phyloP scores from a whole-genome alignment of 768 basidiomycete species.

The Fomitopsis pulvina region DNA sequence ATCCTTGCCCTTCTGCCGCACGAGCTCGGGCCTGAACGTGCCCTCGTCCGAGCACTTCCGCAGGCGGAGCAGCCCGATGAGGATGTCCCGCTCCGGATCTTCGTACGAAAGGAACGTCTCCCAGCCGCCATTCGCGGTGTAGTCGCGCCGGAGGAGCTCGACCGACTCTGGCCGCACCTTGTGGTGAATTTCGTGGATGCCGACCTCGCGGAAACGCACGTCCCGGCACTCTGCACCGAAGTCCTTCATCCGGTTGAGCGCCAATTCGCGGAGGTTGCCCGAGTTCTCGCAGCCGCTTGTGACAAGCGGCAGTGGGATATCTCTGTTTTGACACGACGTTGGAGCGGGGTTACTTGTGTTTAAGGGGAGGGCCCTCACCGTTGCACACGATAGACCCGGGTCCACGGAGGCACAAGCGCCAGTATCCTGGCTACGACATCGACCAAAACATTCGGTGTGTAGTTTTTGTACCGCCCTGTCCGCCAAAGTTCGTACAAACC shows the following conservation, averaged over 20 bases:
- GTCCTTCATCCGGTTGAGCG: conserved; percentile 97
- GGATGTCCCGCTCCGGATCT: conserved; percentile 94
- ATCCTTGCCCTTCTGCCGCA: conserved; percentile 55
- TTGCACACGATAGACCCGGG: conserved; percentile 95
- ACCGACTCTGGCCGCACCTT: conserved; percentile 94
- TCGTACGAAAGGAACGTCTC: conserved; percentile 99
- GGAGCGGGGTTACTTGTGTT: not conserved
- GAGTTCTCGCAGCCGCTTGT: conserved; percentile 97
- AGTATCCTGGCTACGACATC: conserved; percentile 96
- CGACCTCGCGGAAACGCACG: conserved; percentile 96
- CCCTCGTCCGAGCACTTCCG: conserved; percentile 96
- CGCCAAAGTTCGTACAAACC: conserved; percentile 95
- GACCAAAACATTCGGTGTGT: conserved; percentile 97
- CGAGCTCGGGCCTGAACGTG: conserved; percentile 91
- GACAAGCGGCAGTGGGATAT: conserved; percentile 95
- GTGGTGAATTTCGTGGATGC: conserved; percentile 97
- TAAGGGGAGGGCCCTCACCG: conserved; percentile 37
- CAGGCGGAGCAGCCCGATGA: conserved; percentile 86
- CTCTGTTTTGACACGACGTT: conserved; percentile 39
- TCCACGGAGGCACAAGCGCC: conserved; percentile 98
- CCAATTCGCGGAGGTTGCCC: conserved; percentile 93
- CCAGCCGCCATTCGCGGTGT: conserved; percentile 97
- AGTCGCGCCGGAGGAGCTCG: conserved; percentile 92
- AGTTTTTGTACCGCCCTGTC: conserved; percentile 97
- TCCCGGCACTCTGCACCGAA: conserved; percentile 97